Percentiles rank a stretch among this genome's conserved stretches.
Conservation (phyloP, 805 yeast genomes). For the Ogataea polymorpha region DNA sequence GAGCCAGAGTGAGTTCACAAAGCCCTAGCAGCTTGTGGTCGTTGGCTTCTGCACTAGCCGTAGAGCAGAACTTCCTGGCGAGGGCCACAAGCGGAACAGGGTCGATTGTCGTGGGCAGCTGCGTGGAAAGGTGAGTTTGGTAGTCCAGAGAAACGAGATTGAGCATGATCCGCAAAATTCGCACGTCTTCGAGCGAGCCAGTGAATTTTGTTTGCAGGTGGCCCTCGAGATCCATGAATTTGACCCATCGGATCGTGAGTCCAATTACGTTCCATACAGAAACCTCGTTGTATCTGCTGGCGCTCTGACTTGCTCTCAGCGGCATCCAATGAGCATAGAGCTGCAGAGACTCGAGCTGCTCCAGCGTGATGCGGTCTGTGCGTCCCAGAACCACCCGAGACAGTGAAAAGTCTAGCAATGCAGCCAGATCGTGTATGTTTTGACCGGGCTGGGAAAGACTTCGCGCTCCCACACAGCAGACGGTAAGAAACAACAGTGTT, state of each 20-base stretch:
- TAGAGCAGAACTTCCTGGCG: slow-evolving; percentile 10
- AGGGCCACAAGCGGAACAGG: slow-evolving; percentile 15
- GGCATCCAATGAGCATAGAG: slow-evolving; percentile 21
- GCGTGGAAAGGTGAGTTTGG: slow-evolving; percentile 17
- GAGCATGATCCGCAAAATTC: slow-evolving; percentile 14
- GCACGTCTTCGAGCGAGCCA: slow-evolving; percentile 9
- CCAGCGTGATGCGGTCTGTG: slow-evolving; percentile 13
- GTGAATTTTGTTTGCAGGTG: slow-evolving; percentile 1
- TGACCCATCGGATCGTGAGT: slow-evolving; percentile 16
- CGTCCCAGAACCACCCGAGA: slow-evolving; percentile 10
- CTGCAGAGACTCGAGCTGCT: slow-evolving; percentile 15
- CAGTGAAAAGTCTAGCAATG: slow-evolving; percentile 13
- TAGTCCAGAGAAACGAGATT: slow-evolving; percentile 17
- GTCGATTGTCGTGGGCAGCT: slow-evolving; percentile 18
- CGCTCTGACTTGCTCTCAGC: background rate
- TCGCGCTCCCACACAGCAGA: slow-evolving; percentile 14
- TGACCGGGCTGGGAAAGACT: background rate
- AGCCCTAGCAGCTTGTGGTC: slow-evolving; percentile 18
- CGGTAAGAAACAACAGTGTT: slow-evolving; percentile 11
- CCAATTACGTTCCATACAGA: slow-evolving; percentile 18
- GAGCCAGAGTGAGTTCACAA: slow-evolving; percentile 15
- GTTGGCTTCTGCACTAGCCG: slow-evolving; percentile 10
- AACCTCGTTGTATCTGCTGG: slow-evolving; percentile 10
- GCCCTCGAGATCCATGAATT: slow-evolving; percentile 14
- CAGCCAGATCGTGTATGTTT: slow-evolving; percentile 11